phyloP scores from a whole-genome alignment of 441 rosid species.

The Erodium moschatum region DNA sequence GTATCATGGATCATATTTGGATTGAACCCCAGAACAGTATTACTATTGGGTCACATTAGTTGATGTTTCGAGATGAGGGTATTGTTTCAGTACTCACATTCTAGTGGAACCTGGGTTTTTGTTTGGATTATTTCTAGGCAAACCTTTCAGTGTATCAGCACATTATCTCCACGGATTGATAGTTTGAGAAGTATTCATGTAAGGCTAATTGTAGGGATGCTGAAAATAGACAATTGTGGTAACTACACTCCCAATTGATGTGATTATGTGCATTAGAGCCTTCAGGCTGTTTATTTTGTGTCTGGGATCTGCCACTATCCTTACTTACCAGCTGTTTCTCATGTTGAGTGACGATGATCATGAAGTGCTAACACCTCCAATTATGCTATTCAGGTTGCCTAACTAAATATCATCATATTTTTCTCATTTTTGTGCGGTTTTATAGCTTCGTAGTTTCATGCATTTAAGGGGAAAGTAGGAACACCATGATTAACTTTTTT shows the following conservation, averaged over 20 bases:
- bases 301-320: neutral
- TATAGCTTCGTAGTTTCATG: neutral
- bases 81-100: slow-evolving; percentile 5
- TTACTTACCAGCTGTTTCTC: neutral
- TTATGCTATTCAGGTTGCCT: neutral
- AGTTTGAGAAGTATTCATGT: slow-evolving; percentile 7
- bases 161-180: neutral
- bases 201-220: neutral
- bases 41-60: neutral
- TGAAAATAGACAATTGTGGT: neutral
- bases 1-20: neutral
- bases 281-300: neutral
- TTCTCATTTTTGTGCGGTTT: neutral
- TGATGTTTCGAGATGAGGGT: neutral
- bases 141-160: neutral
- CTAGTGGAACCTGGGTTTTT: neutral
- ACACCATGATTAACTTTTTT: neutral
- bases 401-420: neutral
- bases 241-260: neutral
- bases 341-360: neutral
- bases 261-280: neutral
- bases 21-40: neutral
- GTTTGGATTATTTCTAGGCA: neutral
- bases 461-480: neutral
- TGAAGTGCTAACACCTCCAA: neutral